Evolutionary conservation across 257 asterid genomes (phyloP), one percentile per base, ranked within the genome.

Genomic region (Solanum sparsipilum): DNA sequence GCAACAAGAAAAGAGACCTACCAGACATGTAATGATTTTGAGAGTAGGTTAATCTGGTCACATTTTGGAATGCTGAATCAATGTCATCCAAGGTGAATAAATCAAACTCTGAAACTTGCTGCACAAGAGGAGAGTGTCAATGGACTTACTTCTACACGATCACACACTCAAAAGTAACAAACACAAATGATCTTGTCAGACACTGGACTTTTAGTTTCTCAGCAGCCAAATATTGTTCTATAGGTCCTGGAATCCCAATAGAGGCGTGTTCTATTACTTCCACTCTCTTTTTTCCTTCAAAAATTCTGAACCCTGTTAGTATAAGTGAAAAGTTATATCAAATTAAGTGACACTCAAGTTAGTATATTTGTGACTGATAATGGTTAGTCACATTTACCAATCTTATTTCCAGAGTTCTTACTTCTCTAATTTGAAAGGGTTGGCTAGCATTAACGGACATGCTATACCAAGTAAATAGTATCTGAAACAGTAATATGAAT

Each of bases 81-180:
- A 97, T 92, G 90, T 97, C 99, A 86, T 97, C 98, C 94, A 97
- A 92, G 29, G 99, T 94, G 91, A 97, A 97, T 92, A 97, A 91
- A 91, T 95, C 98, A 89, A 96, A 96, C 88, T 97, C 99, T 34
- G 99, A 95, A 73, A 94, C 94, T 97, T 96, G 98, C 99, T 97
- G 97, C 94, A 92, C 86, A 84, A 89, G 87, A 83, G 71, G 83
- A 81, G 85, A 29, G 36, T 81, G 70, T 81, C 85, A 48, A 81
- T 48, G 39, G 41, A 29, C 44, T 81, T 46, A 29, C 70, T 81
- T 81, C 85, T 81, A 81, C 67, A 46, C 5, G 9, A 81, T 81
- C 67, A 81, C 41, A 81, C 29, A 48, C 85, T 81, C 85, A 81
- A 46, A 81, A 81, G 32, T 36, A 81, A 18, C 41, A 48, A 46